Evolutionary conservation across 768 basidiomycete genomes (phyloP).

Genomic region (Cyathus striatus): DNA sequence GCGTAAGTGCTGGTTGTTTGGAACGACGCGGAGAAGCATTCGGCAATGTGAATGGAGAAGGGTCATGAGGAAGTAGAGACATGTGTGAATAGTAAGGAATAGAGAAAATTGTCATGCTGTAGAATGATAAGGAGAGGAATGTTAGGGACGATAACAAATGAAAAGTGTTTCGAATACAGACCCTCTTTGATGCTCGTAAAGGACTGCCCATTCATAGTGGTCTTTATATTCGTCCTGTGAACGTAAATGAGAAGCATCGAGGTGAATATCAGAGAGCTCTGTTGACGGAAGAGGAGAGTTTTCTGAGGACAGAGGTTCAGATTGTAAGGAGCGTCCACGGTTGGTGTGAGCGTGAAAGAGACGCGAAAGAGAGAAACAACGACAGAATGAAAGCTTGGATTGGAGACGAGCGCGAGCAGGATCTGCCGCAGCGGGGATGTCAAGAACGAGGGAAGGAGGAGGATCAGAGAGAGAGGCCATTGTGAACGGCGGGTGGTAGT

Average conservation of each 20-base stretch:
- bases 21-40: constrained; percentile 29
- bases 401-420: constrained; percentile 42
- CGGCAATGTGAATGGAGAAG: constrained; percentile 68
- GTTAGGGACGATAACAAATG: too few species aligned
- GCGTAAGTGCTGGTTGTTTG: constrained; percentile 50
- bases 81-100: constrained; percentile 65
- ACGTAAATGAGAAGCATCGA: constrained; percentile 20
- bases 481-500: too few species aligned
- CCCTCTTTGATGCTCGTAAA: constrained; percentile 87
- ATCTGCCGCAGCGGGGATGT: constrained; percentile 37
- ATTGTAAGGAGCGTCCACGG: constrained; percentile 8
- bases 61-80: constrained; percentile 68
- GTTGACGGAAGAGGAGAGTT: neutral
- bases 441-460: constrained; percentile 30
- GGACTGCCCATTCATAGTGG: constrained; percentile 68
- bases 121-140: neutral
- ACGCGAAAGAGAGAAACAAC: constrained; percentile 26
- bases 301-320: neutral
- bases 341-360: constrained; percentile 12
- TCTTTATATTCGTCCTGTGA: constrained; percentile 32
- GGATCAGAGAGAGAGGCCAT: constrained; percentile 11
- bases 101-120: constrained; percentile 63
- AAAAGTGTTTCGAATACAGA: constrained; percentile 31
- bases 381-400: constrained; percentile 26
- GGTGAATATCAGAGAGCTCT: constrained; percentile 16